Base-by-base conservation (phyloP, 2,329 filamentous ascomycete species). In the Colletotrichum sp. region DNA sequence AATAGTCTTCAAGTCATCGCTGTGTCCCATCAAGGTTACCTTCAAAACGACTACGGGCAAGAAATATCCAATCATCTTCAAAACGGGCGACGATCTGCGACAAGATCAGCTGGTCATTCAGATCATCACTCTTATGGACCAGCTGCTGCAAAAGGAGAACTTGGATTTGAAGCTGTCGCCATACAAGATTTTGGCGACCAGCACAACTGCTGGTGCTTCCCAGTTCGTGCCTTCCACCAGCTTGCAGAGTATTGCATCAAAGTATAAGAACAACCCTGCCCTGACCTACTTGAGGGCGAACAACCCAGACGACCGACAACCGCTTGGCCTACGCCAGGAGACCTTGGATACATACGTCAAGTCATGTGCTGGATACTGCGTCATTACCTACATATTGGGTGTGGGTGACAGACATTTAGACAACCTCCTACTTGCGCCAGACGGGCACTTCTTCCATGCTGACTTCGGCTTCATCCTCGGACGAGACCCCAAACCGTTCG, bases 381-480 rank as follows among this genome's bases (percentile, higher is more conserved):
- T 99, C 16, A 98, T 99, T 79, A 99, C 97, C 0, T 99, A 99
- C 83, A 94, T 99, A 18, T 91, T 99, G 14, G 97, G 97, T 36
- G 97, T 99, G 4, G 97, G 97, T 24, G 97, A 99, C 83, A 93
- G 97, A 3, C 97, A 99, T 85, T 90, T 98, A 4, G 97, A 99
- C 83, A 99, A 99, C 81, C 91, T 99, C 2, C 92, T 99, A 30
- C 91, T 99, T 7, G 92, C 96, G 0, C 96, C 97, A 1, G 94
- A 96, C 79, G 97, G 92, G 0, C 95, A 97, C 84, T 99, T 99
- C 88, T 98, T 99, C 90, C 97, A 99, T 83, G 96, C 96, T 34
- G 97, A 99, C 84, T 99, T 99, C 81, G 97, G 97, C 56, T 99
- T 98, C 85, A 99, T 99, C 77, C 93, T 99, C 2, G 97, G 97